A percentile compares a stretch with the other conserved stretches of the same genome.
Evolutionary conservation across 345 rosid genomes (phyloP).

Genomic region (Salix udensis): DNA sequence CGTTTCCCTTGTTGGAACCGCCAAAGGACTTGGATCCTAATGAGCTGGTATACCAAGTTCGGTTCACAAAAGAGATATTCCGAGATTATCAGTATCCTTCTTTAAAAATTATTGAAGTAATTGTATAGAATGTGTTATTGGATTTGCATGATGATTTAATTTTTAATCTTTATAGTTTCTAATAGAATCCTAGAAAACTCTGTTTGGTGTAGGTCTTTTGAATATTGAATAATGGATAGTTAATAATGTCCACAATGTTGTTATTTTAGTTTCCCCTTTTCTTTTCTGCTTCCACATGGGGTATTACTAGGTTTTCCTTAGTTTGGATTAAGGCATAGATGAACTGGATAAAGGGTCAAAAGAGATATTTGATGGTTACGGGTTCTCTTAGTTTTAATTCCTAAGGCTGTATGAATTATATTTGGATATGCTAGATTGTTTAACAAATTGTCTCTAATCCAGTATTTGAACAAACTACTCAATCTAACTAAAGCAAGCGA

Average conservation of each 20-base stretch:
- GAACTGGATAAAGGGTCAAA: constrained; percentile 47
- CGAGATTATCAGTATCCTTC: constrained; percentile 81
- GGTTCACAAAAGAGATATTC: constrained; percentile 89
- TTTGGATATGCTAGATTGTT: too few relatives aligned
- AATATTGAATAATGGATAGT: background rate
- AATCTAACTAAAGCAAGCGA: too few relatives aligned
- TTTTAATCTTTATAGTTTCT: background rate
- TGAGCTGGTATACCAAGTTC: constrained; percentile 81
- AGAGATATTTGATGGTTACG: too few relatives aligned
- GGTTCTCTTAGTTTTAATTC: too few relatives aligned
- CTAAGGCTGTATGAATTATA: too few relatives aligned
- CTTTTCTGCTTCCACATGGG: background rate
- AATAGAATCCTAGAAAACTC: constrained; percentile 6
- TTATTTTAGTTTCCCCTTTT: background rate
- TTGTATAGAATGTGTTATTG: background rate
- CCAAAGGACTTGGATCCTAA: constrained; percentile 68
- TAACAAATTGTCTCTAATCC: too few relatives aligned
- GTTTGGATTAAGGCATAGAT: constrained; percentile 54
- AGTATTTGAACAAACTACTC: too few relatives aligned
- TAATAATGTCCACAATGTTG: background rate
- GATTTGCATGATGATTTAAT: background rate
- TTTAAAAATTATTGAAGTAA: constrained; percentile 5
- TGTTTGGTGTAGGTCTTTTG: background rate
- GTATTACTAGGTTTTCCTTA: constrained; percentile 33
- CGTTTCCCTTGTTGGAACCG: constrained; percentile 53